Evolutionary conservation across 805 yeast species (phyloP).

Genomic region (Yarrowia phangngaensis): DNA sequence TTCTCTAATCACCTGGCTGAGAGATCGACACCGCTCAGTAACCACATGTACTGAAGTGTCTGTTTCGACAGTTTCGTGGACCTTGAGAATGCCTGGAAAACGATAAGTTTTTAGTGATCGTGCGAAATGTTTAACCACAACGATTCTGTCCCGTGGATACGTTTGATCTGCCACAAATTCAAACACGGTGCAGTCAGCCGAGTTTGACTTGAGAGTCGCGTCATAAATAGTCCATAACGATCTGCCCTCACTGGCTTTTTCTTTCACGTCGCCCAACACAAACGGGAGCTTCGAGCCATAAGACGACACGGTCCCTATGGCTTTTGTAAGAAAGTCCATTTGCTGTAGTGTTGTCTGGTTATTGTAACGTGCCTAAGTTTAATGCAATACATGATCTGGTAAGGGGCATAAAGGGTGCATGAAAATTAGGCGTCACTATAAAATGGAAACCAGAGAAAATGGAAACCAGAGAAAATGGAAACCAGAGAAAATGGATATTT

Average conservation of each 20-base stretch:
- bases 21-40: slow-evolving; percentile 63
- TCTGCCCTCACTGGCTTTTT: slow-evolving; percentile 37
- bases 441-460: background rate
- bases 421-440: too few species aligned
- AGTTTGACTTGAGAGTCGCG: slow-evolving; percentile 48
- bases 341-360: background rate
- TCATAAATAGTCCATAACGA: slow-evolving; percentile 62
- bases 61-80: slow-evolving; percentile 60
- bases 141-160: slow-evolving; percentile 35
- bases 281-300: slow-evolving; percentile 37
- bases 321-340: slow-evolving; percentile 39
- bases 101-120: slow-evolving; percentile 53
- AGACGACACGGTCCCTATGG: slow-evolving; percentile 33
- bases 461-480: background rate
- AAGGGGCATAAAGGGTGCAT: too few species aligned
- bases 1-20: slow-evolving; percentile 43
- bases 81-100: slow-evolving; percentile 64
- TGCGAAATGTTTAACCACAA: slow-evolving; percentile 47
- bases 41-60: slow-evolving; percentile 57
- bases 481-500: background rate
- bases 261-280: slow-evolving; percentile 34
- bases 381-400: slow-evolving; percentile 1
- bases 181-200: slow-evolving; percentile 56
- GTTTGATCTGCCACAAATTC: slow-evolving; percentile 51
- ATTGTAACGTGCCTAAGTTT: slow-evolving; percentile 5